Percentiles rank a stretch among this genome's conserved stretches.
Evolutionary conservation across 2,329 filamentous ascomycete genomes (phyloP).

Genomic region (Fusarium sterilihyphosum): DNA sequence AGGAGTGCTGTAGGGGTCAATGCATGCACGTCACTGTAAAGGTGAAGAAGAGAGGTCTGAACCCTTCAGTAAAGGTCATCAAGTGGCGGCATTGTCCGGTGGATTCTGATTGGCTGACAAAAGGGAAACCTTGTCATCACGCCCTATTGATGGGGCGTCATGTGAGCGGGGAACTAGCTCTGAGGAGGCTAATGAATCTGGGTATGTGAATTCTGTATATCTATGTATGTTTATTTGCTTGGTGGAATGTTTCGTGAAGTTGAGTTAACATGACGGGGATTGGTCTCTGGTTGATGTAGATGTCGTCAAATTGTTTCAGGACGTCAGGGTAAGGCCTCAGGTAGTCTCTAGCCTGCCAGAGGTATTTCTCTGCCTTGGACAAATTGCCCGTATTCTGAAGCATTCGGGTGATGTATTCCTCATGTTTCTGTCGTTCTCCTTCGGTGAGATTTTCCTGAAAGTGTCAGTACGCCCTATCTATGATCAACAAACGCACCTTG

Average conservation of each 20-base stretch:
- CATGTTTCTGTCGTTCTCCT: constrained; percentile 9
- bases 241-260: constrained; percentile 22
- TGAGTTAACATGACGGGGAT: constrained; percentile 24
- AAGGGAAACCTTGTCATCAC: constrained; percentile 33
- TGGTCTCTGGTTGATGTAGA: constrained; percentile 32
- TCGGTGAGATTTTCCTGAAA: constrained; percentile 20
- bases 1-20: background rate
- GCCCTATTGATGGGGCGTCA: constrained; percentile 40
- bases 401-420: constrained; percentile 24
- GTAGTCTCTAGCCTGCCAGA: constrained; percentile 32
- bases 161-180: constrained; percentile 17
- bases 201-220: background rate
- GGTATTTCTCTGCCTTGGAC: constrained; percentile 30
- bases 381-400: constrained; percentile 21
- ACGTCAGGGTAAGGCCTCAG: constrained; percentile 24
- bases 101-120: constrained; percentile 9
- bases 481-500: background rate
- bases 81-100: constrained; percentile 10
- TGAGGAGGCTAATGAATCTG: background rate
- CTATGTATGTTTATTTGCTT: background rate
- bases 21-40: constrained; percentile 20
- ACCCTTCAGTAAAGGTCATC: constrained; percentile 6
- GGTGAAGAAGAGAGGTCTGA: constrained; percentile 15
- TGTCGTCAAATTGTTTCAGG: constrained; percentile 30
- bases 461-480: background rate